Conservation (phyloP, 495 filamentous ascomycete species). For the Xylona heveae region DNA sequence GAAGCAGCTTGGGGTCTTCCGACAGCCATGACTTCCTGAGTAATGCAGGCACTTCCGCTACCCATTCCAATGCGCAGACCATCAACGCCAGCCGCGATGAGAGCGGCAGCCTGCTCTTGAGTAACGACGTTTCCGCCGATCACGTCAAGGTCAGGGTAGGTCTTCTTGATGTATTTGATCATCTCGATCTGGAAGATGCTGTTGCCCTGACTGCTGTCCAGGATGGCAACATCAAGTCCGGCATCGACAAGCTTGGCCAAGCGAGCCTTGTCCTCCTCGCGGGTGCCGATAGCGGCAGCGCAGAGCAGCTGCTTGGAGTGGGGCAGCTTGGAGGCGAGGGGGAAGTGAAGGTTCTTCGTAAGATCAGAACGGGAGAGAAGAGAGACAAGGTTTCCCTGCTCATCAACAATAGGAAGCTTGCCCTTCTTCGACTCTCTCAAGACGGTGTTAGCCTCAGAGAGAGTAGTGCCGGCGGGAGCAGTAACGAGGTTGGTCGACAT, state of each 20-base stretch:
- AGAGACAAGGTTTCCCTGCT: constrained; percentile 67
- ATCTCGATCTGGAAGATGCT: constrained; percentile 93
- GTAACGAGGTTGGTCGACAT: constrained; percentile 96
- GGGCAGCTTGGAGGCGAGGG: constrained; percentile 87
- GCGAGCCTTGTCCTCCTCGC: constrained; percentile 72
- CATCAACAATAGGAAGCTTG: constrained; percentile 92
- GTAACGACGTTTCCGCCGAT: constrained; percentile 98
- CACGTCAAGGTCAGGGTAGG: constrained; percentile 70
- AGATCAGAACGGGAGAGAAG: constrained; percentile 92
- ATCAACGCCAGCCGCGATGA: constrained; percentile 90
- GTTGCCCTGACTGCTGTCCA: constrained; percentile 94
- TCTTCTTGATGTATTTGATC: constrained; percentile 84
- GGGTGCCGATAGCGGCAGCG: constrained; percentile 85
- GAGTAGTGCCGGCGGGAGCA: constrained; percentile 61
- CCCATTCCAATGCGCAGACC: constrained; percentile 98
- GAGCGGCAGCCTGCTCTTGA: constrained; percentile 70
- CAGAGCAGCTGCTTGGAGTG: constrained; percentile 95
- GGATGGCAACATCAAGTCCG: constrained; percentile 83
- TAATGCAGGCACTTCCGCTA: constrained; percentile 93
- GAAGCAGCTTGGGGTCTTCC: constrained; percentile 86
- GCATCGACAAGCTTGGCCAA: constrained; percentile 82
- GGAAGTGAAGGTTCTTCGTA: constrained; percentile 97
- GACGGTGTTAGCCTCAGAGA: constrained; percentile 79
- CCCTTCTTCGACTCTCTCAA: constrained; percentile 94
- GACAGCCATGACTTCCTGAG: constrained; percentile 98